Evolutionary conservation across 106 monocot genomes (phyloP), one percentile per base, ranked within the genome.

Genomic region (Gastrodia elata): DNA sequence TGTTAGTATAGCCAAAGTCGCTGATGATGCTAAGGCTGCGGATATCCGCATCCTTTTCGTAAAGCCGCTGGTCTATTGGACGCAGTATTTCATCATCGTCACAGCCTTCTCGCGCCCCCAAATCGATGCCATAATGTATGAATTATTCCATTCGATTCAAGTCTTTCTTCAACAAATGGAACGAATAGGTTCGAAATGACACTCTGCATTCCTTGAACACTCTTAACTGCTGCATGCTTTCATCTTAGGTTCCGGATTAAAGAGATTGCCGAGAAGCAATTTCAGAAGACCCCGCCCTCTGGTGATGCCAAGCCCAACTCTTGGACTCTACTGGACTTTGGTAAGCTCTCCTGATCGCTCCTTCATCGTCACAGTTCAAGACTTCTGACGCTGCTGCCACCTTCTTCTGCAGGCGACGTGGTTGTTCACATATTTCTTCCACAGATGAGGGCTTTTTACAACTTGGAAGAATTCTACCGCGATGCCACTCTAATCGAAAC

Each of bases 1-100:
- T 77, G 83, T 99, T 38, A 64, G 93, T 13, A 72, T 99, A 52
- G 98, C 98, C 7, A 99, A 89, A 77, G 85, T 89, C 77, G 98
- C 98, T 52, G 84, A 85, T 76, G 93, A 99, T 39, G 93, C 91
- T 20, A 99, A 99, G 77, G 98, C 88, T 82, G 88, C 75, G 74
- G 98, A 99, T 81, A 99, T 93, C 52, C 93, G 91, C n/a, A 88
- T 99, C 35, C 91, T 99, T n/a, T 99, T 88, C 78, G 98, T 99
- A 55, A 99, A 99, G 77, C 98, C 93, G 43, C 84, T 99, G 18
- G 98, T 99, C 38, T 99, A 99, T 71, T 99, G 98, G 98, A 99
- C 98, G 33, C 93, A 83, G 2, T 99, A 91, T 83, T 99, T 99
- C 71, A 91, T 99, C 64, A 99, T 99, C 74, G 88, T 74, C 40